Base-by-base conservation (phyloP, 2,329 filamentous ascomycete genomes). In the Colletotrichum sojae region DNA sequence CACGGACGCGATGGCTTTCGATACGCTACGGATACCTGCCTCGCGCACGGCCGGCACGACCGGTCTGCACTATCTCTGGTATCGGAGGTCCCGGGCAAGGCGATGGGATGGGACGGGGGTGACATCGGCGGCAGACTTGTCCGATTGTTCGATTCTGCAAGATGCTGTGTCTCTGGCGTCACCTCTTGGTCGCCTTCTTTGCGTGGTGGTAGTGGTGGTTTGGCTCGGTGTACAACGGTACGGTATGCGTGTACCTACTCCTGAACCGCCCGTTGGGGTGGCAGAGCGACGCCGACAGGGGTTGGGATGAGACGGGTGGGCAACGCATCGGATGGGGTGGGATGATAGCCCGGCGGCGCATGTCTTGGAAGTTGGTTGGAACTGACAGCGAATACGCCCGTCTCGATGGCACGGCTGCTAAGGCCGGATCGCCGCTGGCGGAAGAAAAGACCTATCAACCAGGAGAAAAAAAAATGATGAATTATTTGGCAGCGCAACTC, bases 81-180 rank as follows among this genome's bases (percentile, higher is more conserved):
- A 53, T 55, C 43, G 39, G 58, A 62, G 18, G n/a, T 25, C 43
- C 40, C 27, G 22, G 39, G 12, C 49, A 31, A 22, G n/a, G 43
- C 31, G 31, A 55, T 57, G 25, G 51, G 62, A 31, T 25, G 54
- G 36, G 18, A 57, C 20, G 40, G 43, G 40, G 66, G 61, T 69
- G 48, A 59, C 66, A 66, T 69, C 51, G 66, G 61, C 48, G 40
- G 31, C 39, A 39, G 49, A 40, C 48, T 59, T 65, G 18, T 60
- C 45, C 63, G 27, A 20, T 46, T 46, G 25, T 51, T 36, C 52
- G 27, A 67, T 70, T 61, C 63, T 70, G 67, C 67, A 68, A 70
- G 63, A 68, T 68, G 57, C 40, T 70, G 63, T 68, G 39, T 53
- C 46, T 70, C 67, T 70, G 67, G 67, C 67, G 67, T 70, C 63